phyloP scores from a whole-genome alignment of 495 filamentous ascomycete genomes.

The Lepraria neglecta region DNA sequence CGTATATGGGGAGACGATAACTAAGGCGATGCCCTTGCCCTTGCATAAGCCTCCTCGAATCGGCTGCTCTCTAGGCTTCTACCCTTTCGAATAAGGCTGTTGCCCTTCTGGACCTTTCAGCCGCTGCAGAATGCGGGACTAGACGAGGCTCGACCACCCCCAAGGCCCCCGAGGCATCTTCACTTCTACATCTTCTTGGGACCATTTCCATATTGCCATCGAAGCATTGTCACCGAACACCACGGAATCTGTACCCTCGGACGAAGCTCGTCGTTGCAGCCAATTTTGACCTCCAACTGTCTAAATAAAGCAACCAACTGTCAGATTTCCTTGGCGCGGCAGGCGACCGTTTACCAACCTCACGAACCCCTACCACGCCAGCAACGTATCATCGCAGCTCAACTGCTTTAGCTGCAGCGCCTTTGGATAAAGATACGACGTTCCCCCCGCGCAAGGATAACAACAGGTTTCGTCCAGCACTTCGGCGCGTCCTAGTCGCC shows the following conservation, averaged over 20 bases:
- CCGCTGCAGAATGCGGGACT: constrained; percentile 10
- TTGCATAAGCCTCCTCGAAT: background rate
- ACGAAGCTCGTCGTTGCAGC: constrained; percentile 5
- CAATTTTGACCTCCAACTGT: background rate
- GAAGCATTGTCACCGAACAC: background rate
- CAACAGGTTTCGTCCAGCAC: constrained; percentile 4
- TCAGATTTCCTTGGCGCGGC: constrained; percentile 10
- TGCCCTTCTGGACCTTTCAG: background rate
- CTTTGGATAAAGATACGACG: background rate
- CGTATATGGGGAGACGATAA: background rate
- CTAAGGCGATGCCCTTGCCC: background rate
- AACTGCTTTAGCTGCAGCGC: constrained; percentile 2
- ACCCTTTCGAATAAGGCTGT: background rate
- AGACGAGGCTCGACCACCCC: constrained; percentile 9
- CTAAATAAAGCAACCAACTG: constrained; percentile 12
- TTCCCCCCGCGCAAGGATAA: constrained; percentile 6
- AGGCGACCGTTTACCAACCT: constrained; percentile 9
- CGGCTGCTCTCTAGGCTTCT: background rate
- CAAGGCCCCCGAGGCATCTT: constrained; percentile 2
- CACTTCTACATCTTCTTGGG: background rate
- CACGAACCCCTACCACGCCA: constrained; percentile 6
- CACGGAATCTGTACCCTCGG: background rate
- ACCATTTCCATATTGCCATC: background rate
- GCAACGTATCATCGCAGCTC: background rate
- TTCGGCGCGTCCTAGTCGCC: constrained; percentile 10